Conservation (phyloP, 768 basidiomycete genomes). For the Leucocoprinus sp. region DNA sequence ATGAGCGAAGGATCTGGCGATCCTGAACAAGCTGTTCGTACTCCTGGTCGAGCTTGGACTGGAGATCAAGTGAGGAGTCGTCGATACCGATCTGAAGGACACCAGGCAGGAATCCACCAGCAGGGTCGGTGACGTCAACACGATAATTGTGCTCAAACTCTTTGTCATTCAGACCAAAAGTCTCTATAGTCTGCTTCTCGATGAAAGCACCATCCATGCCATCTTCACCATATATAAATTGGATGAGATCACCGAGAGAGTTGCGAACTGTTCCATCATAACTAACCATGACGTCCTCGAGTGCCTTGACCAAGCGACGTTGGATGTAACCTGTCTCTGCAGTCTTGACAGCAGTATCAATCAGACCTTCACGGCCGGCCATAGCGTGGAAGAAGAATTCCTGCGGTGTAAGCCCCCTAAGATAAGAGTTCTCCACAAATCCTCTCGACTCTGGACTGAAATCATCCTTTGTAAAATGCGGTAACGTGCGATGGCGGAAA, state of each 20-base stretch:
- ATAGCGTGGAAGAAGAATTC: slow-evolving; percentile 99
- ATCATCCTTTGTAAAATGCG: slow-evolving; percentile 98
- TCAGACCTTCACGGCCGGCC: slow-evolving; percentile 98
- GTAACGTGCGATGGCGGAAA: slow-evolving; percentile 92
- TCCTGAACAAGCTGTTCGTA: slow-evolving; percentile 59
- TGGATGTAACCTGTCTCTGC: slow-evolving; percentile 99
- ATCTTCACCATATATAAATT: slow-evolving; percentile 97
- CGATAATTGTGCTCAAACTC: slow-evolving; percentile 89
- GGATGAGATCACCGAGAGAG: slow-evolving; percentile 91
- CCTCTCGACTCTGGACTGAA: slow-evolving; percentile 97
- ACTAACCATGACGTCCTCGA: slow-evolving; percentile 95
- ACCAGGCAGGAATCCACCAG: slow-evolving; percentile 71
- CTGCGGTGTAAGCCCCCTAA: slow-evolving; percentile 92
- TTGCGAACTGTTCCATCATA: slow-evolving; percentile 98
- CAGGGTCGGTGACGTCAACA: slow-evolving; percentile 87
- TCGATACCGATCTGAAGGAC: slow-evolving; percentile 85
- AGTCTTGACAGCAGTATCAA: slow-evolving; percentile 99
- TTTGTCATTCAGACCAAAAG: slow-evolving; percentile 70
- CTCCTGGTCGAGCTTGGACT: slow-evolving; percentile 73
- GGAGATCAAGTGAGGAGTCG: slow-evolving; percentile 74
- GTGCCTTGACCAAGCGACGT: slow-evolving; percentile 92
- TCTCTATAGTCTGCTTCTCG: slow-evolving; percentile 91
- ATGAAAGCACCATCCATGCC: slow-evolving; percentile 99
- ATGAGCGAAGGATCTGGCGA: slow-evolving; percentile 67
- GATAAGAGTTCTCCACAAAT: slow-evolving; percentile 98